Base-by-base conservation (phyloP, 1,284 basidiomycete genomes). In the Ceratobasidium sp. region DNA sequence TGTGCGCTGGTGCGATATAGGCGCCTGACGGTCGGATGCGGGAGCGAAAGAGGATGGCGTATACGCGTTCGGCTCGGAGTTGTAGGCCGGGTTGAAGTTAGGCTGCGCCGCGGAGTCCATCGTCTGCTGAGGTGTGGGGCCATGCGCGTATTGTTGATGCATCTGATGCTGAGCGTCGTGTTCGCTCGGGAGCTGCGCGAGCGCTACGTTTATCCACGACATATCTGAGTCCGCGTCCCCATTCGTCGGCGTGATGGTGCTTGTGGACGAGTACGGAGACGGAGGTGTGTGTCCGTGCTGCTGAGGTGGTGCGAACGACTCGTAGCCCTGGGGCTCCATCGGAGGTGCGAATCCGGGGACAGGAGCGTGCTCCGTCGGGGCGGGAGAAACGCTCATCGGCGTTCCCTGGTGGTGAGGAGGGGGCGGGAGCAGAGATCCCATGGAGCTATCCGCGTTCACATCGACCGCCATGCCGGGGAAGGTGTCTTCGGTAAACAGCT, bases 151-250 rank as follows among this genome's bases (percentile, higher is more conserved):
- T 33, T 72, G 56, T 14, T 27, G 22, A 29, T 17, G 19, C n/a
- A 47, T 44, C 24, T 63, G 60, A 22, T 60, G 63, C 15, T 50
- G 63, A 19, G 56, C 56, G 44, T 71, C 67, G 36, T 71, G 67
- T 45, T 71, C 67, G 45, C 67, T 71, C 45, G 67, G 67, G 48
- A 71, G 67, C 41, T 71, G 67, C n/a, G 67, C 67, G 17, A 71
- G 56, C 45, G 67, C 67, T 5, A 56, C 67, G 56, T 71, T 71
- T 36, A 71, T 47, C 67, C 67, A 71, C 27, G 67, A 71, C 67
- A 71, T 71, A n/a, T 71, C 67, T 24, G 53, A 47, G 29, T 71
- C 67, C n/a, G 54, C 29, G 36, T 71, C 53, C 27, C 51, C 67
- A 11, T 27, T 44, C 1, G 22, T 51, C 15, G 67, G 67, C 7